Base-by-base conservation (phyloP, 2,329 filamentous ascomycete genomes). In the Colletotrichum lini region DNA sequence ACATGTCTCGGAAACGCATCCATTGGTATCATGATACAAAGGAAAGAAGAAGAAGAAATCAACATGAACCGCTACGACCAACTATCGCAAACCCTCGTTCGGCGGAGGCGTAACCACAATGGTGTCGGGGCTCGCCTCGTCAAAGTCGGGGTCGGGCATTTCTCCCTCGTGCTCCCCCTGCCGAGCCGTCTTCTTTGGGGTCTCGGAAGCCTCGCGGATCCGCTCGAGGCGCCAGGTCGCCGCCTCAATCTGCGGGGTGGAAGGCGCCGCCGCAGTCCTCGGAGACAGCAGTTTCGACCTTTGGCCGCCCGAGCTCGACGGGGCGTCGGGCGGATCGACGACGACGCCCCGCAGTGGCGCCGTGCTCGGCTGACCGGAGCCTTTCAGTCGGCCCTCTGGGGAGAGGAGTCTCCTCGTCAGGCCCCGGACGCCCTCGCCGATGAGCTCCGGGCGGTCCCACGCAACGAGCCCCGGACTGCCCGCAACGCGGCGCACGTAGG, bases 381-480 rank as follows among this genome's bases (percentile, higher is more conserved):
- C 72, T 30, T 75, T 76, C n/a, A 87, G 79, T 18, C 83, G 79
- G 47, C 75, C 74, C 65, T 87, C 84, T 9, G 73, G 70, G 30
- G 75, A 77, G 16, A 85, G 40, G 10, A 87, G 75, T 3, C 79
- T 80, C 65, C 79, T 79, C 0, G 83, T 82, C 44, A 88, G 77
- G 4, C 79, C 81, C 44, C 82, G 78, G 3, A 82, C 79, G 0
- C 86, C 87, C 3, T 80, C 74, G 0, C 78, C 74, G 66, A 88
- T 84, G 47, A 86, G 74, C 42, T 85, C 83, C 1, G 86, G 86
- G 18, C 82, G 78, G 69, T 88, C 85, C 83, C 85, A 87, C 13
- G 84, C 82, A 44, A 89, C 74, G 44, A 88, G 78, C 0, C 86
- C 85, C 0, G 84, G 79, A 5, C 77, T 78, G 2, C 85, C 85